Evolutionary conservation across 2,329 filamentous ascomycete genomes (phyloP), one percentile per base, ranked within the genome.

Genomic region (Alternaria postmessia): DNA sequence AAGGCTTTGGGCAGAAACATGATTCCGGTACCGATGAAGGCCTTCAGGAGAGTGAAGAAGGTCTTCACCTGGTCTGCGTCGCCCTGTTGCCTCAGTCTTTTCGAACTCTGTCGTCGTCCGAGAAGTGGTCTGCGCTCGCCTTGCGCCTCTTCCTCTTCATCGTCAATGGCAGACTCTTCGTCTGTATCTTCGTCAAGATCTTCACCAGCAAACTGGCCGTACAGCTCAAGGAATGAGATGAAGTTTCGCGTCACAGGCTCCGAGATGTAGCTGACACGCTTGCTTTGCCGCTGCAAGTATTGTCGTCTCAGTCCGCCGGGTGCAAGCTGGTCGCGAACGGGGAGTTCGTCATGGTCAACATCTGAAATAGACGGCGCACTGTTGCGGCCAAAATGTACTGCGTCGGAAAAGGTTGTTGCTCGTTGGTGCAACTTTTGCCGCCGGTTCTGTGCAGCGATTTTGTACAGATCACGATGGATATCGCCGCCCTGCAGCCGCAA

Each of bases 1-100:
- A 93, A 93, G 0, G 91, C 91, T 73, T 92, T 93, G 47, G 91
- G 91, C 44, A 93, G 76, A 72, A 93, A 93, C 88, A 93, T 92
- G 75, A 93, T 93, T 62, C 91, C 91, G 0, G 91, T 93, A 48
- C 91, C 91, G 54, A 93, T 86, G 69, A 93, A 93, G 1, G 91
- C 90, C 76, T 93, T 93, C 52, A 93, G 81, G 9, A 93, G 81
- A 0, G 90, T 93, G 75, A 93, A 92, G 78, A 93, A 93, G 0
- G 91, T 89, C 79, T 91, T 91, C 39, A 85, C 79, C n/a, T 86
- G 89, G 53, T 86, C 85, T 2, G 91, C 89, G 69, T 91, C 88
- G 20, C 88, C 89, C 36, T 85, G 81, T 20, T 70, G 59, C 61
- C 76, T 81, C 22, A 84, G 79, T 62, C 75, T 78, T 62, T 68